Evolutionary conservation across 306 rosid species (phyloP).

Genomic region (Dryas alaskensis): DNA sequence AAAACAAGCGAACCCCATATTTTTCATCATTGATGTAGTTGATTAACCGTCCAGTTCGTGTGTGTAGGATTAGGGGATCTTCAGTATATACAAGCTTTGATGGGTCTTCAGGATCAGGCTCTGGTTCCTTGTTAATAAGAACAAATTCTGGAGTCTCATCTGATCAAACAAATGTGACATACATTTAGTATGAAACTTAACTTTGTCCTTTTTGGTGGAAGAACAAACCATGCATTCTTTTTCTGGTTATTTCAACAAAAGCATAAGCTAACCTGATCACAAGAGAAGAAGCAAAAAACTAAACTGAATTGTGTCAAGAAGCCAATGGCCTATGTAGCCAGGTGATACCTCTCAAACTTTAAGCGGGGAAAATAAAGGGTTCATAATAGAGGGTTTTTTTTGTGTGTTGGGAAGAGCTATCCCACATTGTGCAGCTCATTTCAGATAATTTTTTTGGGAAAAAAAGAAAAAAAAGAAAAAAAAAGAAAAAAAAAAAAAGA

Average conservation of each 20-base stretch:
- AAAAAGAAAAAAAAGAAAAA: neutral
- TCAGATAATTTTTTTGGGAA: neutral
- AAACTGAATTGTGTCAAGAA: neutral
- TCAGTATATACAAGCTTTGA: slow-evolving; percentile 63
- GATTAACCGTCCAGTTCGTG: slow-evolving; percentile 71
- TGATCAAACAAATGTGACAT: slow-evolving; percentile 42
- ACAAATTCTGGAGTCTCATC: slow-evolving; percentile 81
- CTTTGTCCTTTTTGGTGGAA: slow-evolving; percentile 8
- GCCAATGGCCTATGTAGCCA: neutral
- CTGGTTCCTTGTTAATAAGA: slow-evolving; percentile 75
- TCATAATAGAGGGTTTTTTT: neutral
- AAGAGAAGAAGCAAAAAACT: slow-evolving; percentile 4
- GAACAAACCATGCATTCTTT: slow-evolving; percentile 2
- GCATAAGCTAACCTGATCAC: slow-evolving; percentile 1
- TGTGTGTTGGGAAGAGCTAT: neutral
- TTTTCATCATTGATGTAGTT: slow-evolving; percentile 78
- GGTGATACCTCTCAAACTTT: slow-evolving; percentile 2
- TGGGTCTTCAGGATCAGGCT: slow-evolving; percentile 87
- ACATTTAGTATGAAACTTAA: neutral
- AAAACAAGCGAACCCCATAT: slow-evolving; percentile 75
- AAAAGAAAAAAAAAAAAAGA: no score
- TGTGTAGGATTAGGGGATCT: slow-evolving; percentile 84
- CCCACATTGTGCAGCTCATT: neutral
- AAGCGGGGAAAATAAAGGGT: neutral
- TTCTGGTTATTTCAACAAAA: neutral